Percentiles rank a stretch among this genome's conserved stretches.
Conservation (phyloP, 1,284 basidiomycete genomes). For the Agaricales sp. region DNA sequence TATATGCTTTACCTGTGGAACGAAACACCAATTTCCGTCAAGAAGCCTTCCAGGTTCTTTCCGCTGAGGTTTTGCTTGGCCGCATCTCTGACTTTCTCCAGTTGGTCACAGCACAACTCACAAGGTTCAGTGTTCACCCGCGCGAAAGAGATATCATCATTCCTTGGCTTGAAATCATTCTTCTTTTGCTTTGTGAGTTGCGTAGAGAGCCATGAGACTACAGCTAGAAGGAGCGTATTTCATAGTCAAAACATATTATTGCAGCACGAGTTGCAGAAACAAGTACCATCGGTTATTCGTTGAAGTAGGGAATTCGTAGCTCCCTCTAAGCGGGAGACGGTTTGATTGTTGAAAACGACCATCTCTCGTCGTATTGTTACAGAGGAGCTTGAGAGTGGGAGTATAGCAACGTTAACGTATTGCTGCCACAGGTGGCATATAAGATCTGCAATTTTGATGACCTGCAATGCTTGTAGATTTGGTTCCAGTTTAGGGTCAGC, state of each 20-base stretch:
- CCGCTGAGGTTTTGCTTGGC: conserved; percentile 74
- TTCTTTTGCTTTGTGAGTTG: conserved; percentile 91
- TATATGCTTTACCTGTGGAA: conserved; percentile 91
- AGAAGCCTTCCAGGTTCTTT: conserved; percentile 86
- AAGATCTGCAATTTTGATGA: conserved; percentile 76
- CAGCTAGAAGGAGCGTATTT: conserved; percentile 36
- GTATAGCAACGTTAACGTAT: conserved; percentile 85
- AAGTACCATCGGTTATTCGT: conserved; percentile 68
- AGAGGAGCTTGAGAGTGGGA: conserved; percentile 81
- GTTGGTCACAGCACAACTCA: conserved; percentile 74
- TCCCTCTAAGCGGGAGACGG: conserved; percentile 80
- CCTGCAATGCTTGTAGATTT: conserved; percentile 57
- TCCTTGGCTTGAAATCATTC: conserved; percentile 93
- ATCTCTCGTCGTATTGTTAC: conserved; percentile 90
- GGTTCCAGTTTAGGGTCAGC: conserved; percentile 76
- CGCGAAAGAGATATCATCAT: conserved; percentile 92
- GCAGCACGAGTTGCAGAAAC: conserved; percentile 5
- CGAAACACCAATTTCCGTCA: conserved; percentile 88
- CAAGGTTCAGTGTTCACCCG: conserved; percentile 95
- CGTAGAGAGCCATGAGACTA: conserved; percentile 57
- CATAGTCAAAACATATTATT: conserved; percentile 1
- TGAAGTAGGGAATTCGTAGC: conserved; percentile 81
- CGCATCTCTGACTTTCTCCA: conserved; percentile 74
- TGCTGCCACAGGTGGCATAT: conserved; percentile 96
- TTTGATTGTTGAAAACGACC: conserved; percentile 88